phyloP scores from a whole-genome alignment of 208 protist species.

The Wallacemonas sp. region DNA sequence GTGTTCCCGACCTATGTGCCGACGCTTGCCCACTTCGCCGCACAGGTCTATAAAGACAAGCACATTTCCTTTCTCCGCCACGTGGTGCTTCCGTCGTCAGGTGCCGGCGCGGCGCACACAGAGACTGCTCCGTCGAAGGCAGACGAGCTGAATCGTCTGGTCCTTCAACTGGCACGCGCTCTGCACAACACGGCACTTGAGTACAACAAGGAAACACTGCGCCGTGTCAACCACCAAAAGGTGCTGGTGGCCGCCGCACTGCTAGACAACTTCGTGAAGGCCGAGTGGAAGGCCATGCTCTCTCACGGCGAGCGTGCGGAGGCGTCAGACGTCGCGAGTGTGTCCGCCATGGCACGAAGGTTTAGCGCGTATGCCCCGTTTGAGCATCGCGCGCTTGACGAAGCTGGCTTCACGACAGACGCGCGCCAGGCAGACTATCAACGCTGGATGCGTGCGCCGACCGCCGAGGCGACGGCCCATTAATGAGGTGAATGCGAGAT shows the following conservation, averaged over 20 bases:
- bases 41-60: conserved; percentile 63
- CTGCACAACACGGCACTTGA: conserved; percentile 66
- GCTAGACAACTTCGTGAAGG: conserved; percentile 62
- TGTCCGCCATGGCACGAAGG: conserved; percentile 38
- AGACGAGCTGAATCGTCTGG: conserved; percentile 52
- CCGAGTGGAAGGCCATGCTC: conserved; percentile 29
- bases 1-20: conserved; percentile 55
- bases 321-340: conserved; percentile 7
- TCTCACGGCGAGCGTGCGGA: neutral
- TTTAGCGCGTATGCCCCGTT: conserved; percentile 66
- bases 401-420: conserved; percentile 69
- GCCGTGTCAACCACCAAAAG: conserved; percentile 80
- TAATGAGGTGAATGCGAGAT: too few species aligned
- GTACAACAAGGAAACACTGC: conserved; percentile 60
- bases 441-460: conserved; percentile 72
- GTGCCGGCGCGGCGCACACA: conserved; percentile 9
- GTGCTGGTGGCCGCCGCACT: conserved; percentile 70
- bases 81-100: conserved; percentile 31
- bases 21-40: conserved; percentile 73
- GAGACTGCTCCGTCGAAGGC: neutral
- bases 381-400: conserved; percentile 57
- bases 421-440: conserved; percentile 78
- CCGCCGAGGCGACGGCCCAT: conserved; percentile 5
- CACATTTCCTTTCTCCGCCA: conserved; percentile 70
- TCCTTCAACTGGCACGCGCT: conserved; percentile 51